Conservation (phyloP, 1,284 basidiomycete species). For the Papiliotrema laurentii region DNA sequence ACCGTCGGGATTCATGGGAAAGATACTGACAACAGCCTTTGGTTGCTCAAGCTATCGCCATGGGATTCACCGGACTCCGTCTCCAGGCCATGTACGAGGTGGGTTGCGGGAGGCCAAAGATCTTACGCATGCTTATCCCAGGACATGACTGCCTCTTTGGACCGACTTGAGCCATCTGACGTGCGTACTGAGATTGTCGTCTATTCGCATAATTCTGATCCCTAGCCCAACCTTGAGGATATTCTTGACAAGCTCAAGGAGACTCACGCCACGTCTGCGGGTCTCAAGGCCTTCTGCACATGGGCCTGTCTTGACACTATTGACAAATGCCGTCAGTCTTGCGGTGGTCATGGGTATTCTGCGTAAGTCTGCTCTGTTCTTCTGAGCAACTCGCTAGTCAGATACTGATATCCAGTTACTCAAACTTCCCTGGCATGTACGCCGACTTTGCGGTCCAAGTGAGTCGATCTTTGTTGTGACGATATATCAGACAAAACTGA, state of each 20-base stretch:
- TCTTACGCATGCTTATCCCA: conserved; percentile 28
- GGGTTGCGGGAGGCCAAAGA: not conserved
- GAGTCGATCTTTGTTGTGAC: conserved; percentile 1
- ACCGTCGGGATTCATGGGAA: not conserved
- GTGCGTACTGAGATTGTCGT: conserved; percentile 16
- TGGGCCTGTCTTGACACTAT: conserved; percentile 57
- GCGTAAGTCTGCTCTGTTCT: conserved; percentile 25
- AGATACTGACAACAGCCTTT: conserved; percentile 46
- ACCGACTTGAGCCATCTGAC: conserved; percentile 53
- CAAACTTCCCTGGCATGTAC: conserved; percentile 55
- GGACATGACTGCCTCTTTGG: conserved; percentile 52
- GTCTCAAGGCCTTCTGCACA: conserved; percentile 59
- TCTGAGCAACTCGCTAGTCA: not conserved
- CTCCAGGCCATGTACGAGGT: conserved; percentile 48
- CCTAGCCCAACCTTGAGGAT: conserved; percentile 41
- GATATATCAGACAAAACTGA: not conserved
- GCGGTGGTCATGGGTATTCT: conserved; percentile 58
- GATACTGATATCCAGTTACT: conserved; percentile 46
- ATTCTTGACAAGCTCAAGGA: conserved; percentile 55
- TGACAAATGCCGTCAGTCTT: conserved; percentile 55
- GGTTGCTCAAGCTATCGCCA: conserved; percentile 55
- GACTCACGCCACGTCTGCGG: conserved; percentile 57
- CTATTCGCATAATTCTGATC: conserved; percentile 8
- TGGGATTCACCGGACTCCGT: conserved; percentile 53
- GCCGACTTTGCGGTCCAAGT: conserved; percentile 55